Base-by-base conservation (phyloP, 805 yeast species). In the Candida pini region DNA sequence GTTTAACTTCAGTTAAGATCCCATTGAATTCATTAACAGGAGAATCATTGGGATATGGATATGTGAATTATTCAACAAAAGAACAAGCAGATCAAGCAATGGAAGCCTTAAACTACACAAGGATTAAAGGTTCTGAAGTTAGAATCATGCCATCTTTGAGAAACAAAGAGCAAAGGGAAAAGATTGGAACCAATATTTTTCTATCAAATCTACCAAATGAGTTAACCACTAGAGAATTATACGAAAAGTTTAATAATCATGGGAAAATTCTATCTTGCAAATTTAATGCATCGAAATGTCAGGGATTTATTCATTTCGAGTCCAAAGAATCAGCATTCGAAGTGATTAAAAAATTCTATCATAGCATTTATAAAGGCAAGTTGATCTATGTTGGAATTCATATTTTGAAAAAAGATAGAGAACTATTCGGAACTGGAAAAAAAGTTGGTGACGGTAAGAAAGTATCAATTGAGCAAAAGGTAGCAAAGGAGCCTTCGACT, bases 31-130 rank as follows among this genome's bases (percentile, higher is more conserved):
- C 73, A 18, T 58, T 62, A 21, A 62, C 73, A n/a, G 71, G 71
- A 17, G 58, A 66, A 31, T 73, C 88, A 1, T 59, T 85, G 37
- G 82, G 87, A 3, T 81, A 82, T 56, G 92, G 87, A 0, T 83
- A 81, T 52, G 77, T 81, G 14, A 80, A 82, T 37, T 81, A 79
- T 51, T 56, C 59, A 6, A 58, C 54, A 4, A 63, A 64, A 28
- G 48, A 56, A 8, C 80, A 73, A 34, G 86, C 86, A 0, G 66
- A 66, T 25, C 35, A 38, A 22, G 87, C 85, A 3, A 62, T 74
- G 31, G 78, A 72, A 30, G 66, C 71, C 8, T 68, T 78, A 57
- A 81, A 78, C 52, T 74, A 71, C 44, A 62, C 63, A 4, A 45
- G 45, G 0, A 44, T 74, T 0, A 41, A 52, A 18, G 60, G 56